These are phyloP conservation scores for Psilocybe sp. DNA, from an alignment of 768 basidiomycete genomes.

Conservation along the genomic window DNA sequence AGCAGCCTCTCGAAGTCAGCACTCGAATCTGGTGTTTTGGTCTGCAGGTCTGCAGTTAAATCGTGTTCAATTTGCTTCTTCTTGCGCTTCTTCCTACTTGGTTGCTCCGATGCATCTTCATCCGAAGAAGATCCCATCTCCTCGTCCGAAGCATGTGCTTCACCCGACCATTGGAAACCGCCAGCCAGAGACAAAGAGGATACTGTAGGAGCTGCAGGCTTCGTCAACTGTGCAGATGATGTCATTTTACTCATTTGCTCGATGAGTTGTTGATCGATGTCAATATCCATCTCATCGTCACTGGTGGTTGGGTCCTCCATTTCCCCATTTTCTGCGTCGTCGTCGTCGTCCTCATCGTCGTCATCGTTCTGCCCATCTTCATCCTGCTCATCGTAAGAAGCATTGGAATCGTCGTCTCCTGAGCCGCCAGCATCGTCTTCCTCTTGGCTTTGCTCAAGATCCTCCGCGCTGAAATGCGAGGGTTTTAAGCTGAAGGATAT, in stretches of 20 bases:
- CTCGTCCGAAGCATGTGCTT: conserved; percentile 30
- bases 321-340: conserved; percentile 12
- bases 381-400: conserved; percentile 17
- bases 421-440: conserved; percentile 23
- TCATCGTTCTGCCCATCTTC: conserved; percentile 4
- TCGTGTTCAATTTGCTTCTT: conserved; percentile 76
- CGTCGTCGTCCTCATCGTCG: conserved; percentile 11
- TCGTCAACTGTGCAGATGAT: conserved; percentile 6
- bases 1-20: conserved; percentile 93
- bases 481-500: conserved; percentile 88
- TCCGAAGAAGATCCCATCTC: conserved; percentile 41
- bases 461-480: conserved; percentile 75
- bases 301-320: conserved; percentile 20
- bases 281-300: conserved; percentile 44
- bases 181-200: conserved; percentile 49
- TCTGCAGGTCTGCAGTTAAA: conserved; percentile 85
- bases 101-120: conserved; percentile 43
- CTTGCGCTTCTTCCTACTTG: conserved; percentile 57
- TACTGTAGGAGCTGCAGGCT: conserved; percentile 13
- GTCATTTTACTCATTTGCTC: conserved; percentile 17
- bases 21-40: conserved; percentile 82
- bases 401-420: conserved; percentile 18
- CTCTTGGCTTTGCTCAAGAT: conserved; percentile 38
- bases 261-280: conserved; percentile 32
- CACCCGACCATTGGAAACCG: conserved; percentile 73